Percentiles rank a stretch among this genome's conserved stretches.
Evolutionary conservation across 805 yeast species (phyloP).

Genomic region (Metschnikowia borealis): DNA sequence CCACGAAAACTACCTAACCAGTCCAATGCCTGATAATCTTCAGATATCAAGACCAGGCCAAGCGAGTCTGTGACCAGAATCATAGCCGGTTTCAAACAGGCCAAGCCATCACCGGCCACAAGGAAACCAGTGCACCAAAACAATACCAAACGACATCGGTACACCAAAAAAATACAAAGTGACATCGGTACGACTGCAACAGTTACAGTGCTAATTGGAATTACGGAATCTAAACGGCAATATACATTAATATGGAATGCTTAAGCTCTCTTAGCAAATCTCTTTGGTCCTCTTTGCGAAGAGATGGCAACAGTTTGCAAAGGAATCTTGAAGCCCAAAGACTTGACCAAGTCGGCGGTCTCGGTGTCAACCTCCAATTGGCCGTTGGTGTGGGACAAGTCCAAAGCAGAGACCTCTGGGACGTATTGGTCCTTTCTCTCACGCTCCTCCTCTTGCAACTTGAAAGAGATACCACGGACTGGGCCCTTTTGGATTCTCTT

Average conservation of each 20-base stretch:
- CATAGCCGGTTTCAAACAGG: too few species aligned
- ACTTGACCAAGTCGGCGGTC: constrained; percentile 91
- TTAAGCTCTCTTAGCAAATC: constrained; percentile 89
- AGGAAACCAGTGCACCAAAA: background rate
- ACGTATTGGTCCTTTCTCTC: constrained; percentile 99
- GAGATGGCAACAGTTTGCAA: constrained; percentile 81
- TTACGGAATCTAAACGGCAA: constrained; percentile 11
- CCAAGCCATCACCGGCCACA: too few species aligned
- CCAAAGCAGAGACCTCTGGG: constrained; percentile 99
- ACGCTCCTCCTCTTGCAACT: constrained; percentile 99
- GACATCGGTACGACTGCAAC: too few species aligned
- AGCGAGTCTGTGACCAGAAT: too few species aligned
- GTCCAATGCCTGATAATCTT: too few species aligned
- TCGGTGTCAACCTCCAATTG: constrained; percentile 96
- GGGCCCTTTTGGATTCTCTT: constrained; percentile 99
- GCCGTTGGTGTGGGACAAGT: constrained; percentile 92
- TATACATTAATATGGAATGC: constrained; percentile 21
- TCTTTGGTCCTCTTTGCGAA: constrained; percentile 84
- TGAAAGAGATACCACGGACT: constrained; percentile 99
- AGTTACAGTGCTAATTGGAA: background rate
- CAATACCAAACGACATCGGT: too few species aligned
- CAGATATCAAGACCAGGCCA: too few species aligned
- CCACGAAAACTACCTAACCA: background rate
- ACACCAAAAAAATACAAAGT: background rate
- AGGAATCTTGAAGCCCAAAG: constrained; percentile 87